Evolutionary conservation across 163 green algal genomes (phyloP).

Genomic region (Trebouxia gelatinosa): DNA sequence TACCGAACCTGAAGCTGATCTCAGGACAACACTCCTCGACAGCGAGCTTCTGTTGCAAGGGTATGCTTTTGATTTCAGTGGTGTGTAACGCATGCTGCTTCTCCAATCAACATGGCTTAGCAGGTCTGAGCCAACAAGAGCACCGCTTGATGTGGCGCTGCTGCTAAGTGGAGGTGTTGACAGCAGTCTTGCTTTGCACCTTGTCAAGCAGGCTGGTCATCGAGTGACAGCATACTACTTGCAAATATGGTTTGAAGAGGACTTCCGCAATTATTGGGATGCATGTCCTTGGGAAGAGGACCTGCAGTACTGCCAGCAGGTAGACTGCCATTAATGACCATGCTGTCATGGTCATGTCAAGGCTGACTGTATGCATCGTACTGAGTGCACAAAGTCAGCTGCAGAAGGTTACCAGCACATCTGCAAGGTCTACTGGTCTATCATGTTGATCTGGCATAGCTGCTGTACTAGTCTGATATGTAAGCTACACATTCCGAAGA

Average conservation of each 20-base stretch:
- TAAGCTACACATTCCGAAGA: neutral
- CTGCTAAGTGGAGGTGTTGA: slow-evolving; percentile 96
- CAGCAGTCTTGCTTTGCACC: slow-evolving; percentile 86
- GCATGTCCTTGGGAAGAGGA: slow-evolving; percentile 98
- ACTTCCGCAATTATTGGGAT: slow-evolving; percentile 95
- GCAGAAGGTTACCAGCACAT: neutral
- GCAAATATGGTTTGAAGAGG: slow-evolving; percentile 95
- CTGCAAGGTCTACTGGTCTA: neutral
- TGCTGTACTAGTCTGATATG: neutral
- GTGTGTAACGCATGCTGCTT: no score
- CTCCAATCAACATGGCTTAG: no score
- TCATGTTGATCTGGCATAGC: neutral
- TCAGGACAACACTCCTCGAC: no score
- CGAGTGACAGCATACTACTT: slow-evolving; percentile 93
- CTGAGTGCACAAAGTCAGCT: neutral
- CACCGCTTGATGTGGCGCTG: slow-evolving; percentile 73
- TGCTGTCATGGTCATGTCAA: neutral
- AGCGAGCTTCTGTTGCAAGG: no score
- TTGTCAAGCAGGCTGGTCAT: slow-evolving; percentile 87
- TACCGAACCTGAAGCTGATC: no score
- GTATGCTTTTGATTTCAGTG: no score
- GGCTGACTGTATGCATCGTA: neutral
- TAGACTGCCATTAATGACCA: neutral
- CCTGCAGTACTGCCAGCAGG: slow-evolving; percentile 75
- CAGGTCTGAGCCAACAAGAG: slow-evolving; percentile 34